These are phyloP conservation scores for Colletotrichum musae DNA, from an alignment of 2,329 filamentous ascomycete species.

Conservation along the genomic window DNA sequence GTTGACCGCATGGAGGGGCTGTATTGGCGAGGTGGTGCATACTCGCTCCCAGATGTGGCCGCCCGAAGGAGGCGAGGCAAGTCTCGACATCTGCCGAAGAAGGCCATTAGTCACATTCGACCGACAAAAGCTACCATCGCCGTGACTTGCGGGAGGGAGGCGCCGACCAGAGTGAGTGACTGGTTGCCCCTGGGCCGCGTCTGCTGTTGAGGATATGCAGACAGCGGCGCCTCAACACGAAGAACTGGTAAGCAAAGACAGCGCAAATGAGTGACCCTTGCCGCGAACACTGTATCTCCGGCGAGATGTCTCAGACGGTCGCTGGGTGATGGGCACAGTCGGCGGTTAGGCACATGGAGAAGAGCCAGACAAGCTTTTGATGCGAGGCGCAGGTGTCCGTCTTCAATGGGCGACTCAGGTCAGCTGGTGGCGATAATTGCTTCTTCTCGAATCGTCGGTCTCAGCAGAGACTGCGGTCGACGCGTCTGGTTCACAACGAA, in stretches of 20 bases:
- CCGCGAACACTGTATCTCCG: background rate
- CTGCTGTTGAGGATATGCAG: background rate
- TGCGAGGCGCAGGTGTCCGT: background rate
- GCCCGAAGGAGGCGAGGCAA: background rate
- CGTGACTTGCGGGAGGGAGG: too few species aligned
- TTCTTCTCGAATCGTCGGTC: background rate
- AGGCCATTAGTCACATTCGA: background rate
- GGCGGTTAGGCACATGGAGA: background rate
- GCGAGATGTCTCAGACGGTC: constrained; percentile 18
- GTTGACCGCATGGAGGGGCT: background rate
- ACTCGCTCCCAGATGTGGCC: background rate
- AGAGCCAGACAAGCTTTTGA: constrained; percentile 21
- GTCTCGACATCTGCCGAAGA: background rate
- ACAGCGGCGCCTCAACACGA: background rate
- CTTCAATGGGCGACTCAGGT: background rate
- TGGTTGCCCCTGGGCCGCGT: too few species aligned
- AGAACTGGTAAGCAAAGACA: background rate
- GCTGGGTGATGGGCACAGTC: constrained; percentile 1
- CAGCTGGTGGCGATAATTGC: constrained; percentile 1
- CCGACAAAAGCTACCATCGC: too few species aligned
- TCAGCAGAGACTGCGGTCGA: background rate
- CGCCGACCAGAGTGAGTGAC: too few species aligned
- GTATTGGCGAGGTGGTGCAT: background rate
- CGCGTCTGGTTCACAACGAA: background rate
- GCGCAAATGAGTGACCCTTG: background rate